phyloP scores from a whole-genome alignment of 1,284 basidiomycete genomes.

The Melanopsichium pennsylvanicum region DNA sequence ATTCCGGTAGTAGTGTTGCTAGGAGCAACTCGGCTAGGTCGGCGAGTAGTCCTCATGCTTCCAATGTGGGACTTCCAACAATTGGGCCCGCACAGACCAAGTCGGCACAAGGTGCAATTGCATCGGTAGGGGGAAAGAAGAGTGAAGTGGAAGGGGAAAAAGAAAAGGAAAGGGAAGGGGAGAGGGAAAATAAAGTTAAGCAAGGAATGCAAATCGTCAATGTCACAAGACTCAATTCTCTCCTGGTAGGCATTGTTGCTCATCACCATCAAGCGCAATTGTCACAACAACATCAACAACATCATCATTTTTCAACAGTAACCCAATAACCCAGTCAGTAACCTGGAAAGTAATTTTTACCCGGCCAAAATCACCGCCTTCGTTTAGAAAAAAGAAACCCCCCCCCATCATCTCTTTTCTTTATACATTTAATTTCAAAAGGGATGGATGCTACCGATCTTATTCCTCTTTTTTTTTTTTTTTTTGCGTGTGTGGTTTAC shows the following conservation, averaged over 20 bases:
- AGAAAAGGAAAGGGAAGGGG: neutral
- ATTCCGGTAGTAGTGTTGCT: neutral
- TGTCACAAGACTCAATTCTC: conserved; percentile 34
- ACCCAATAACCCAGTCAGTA: too few relatives aligned
- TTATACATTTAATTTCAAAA: too few relatives aligned
- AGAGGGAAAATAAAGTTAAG: neutral
- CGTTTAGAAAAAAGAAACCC: too few relatives aligned
- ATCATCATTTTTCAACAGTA: neutral
- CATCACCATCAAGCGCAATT: conserved; percentile 5
- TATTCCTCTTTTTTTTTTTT: too few relatives aligned
- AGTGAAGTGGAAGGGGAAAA: neutral
- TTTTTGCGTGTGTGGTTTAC: too few relatives aligned
- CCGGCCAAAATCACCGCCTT: too few relatives aligned
- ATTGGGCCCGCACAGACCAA: neutral
- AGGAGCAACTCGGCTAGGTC: conserved; percentile 25
- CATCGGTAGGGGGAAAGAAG: neutral
- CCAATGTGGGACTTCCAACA: neutral
- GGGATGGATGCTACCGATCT: too few relatives aligned
- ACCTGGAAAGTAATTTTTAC: too few relatives aligned
- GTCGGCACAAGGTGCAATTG: neutral
- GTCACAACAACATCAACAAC: neutral
- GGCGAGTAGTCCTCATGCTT: neutral
- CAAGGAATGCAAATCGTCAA: conserved; percentile 32
- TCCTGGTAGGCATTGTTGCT: conserved; percentile 25
- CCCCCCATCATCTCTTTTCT: too few relatives aligned